Conservation (phyloP, 345 rosid species). For the Acer yangbiense region DNA sequence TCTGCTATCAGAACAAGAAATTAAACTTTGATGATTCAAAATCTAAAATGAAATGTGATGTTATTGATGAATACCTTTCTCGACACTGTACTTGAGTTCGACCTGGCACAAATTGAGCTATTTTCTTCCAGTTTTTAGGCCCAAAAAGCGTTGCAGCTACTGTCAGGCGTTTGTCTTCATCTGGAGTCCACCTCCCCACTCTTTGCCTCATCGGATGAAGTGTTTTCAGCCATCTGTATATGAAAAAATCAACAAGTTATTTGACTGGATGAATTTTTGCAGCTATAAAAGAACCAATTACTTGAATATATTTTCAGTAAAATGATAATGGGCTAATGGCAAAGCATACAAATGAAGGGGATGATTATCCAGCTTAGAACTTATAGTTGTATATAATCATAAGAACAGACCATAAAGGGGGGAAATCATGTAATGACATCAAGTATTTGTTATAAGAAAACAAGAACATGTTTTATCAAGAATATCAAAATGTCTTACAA, state of each 20-base stretch:
- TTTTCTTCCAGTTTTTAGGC: slow-evolving; percentile 75
- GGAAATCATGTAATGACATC: not conserved
- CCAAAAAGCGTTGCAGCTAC: slow-evolving; percentile 87
- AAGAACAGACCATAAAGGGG: not conserved
- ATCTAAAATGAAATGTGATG: slow-evolving; percentile 4
- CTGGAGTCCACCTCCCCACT: slow-evolving; percentile 63
- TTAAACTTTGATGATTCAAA: slow-evolving; percentile 17
- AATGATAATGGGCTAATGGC: not conserved
- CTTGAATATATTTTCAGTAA: not conserved
- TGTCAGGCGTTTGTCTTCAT: slow-evolving; percentile 72
- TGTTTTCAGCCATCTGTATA: slow-evolving; percentile 76
- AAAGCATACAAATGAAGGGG: not conserved
- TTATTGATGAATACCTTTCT: slow-evolving; percentile 54
- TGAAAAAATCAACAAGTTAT: slow-evolving; percentile 4
- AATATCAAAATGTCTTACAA: not conserved
- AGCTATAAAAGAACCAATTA: not conserved
- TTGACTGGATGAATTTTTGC: not conserved
- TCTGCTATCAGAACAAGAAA: slow-evolving; percentile 38
- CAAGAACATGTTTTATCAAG: not conserved
- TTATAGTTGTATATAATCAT: not conserved
- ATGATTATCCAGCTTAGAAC: not conserved
- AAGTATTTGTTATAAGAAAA: not conserved
- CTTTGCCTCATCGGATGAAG: slow-evolving; percentile 58
- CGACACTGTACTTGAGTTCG: slow-evolving; percentile 78
- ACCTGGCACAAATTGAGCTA: slow-evolving; percentile 82